These are phyloP conservation scores for Albophoma yamanashiensis DNA, from an alignment of 2,329 filamentous ascomycete species.

Conservation along the genomic window DNA sequence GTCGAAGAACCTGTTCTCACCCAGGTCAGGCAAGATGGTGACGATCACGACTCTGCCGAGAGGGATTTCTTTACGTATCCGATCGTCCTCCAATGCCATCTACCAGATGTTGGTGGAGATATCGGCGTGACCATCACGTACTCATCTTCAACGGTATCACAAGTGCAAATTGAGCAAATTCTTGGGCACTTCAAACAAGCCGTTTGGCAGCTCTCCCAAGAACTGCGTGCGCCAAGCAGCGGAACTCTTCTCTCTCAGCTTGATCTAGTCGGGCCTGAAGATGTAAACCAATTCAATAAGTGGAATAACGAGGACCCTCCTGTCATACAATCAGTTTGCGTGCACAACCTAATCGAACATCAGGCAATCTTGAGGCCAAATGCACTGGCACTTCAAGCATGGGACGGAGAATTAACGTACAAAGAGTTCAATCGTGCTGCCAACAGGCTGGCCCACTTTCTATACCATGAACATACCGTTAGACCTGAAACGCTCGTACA, in stretches of 20 bases:
- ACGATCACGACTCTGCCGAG: neutral
- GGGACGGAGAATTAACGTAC: slow-evolving; percentile 32
- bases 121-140: neutral
- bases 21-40: neutral
- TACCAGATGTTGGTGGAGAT: neutral
- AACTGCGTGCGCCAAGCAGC: neutral
- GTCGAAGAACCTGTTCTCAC: neutral
- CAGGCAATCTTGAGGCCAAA: slow-evolving; percentile 20
- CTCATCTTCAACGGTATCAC: neutral
- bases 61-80: neutral
- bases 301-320: neutral
- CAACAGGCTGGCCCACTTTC: slow-evolving; percentile 22
- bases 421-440: slow-evolving; percentile 26
- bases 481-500: slow-evolving; percentile 15
- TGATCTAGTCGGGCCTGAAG: neutral
- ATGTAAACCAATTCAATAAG: neutral
- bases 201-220: neutral
- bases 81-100: neutral
- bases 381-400: slow-evolving; percentile 27
- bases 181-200: slow-evolving; percentile 2
- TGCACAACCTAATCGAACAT: slow-evolving; percentile 6
- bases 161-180: neutral
- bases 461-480: slow-evolving; percentile 7
- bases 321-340: neutral
- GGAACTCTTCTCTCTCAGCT: neutral